Evolutionary conservation across 148 eudicot genomes (phyloP).

Genomic region (Fallopia convolvulus): DNA sequence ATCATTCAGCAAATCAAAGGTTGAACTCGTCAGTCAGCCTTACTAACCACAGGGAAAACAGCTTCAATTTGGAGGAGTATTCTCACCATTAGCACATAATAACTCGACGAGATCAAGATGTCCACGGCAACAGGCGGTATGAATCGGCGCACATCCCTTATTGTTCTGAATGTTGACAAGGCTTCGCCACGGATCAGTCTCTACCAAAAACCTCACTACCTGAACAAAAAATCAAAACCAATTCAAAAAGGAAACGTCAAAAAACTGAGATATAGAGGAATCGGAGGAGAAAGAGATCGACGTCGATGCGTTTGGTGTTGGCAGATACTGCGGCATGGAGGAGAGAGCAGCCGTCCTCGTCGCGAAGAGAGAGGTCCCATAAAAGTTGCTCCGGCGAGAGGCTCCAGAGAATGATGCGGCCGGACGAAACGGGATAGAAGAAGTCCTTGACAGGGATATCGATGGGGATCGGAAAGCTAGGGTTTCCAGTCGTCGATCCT

Average conservation of each 20-base stretch:
- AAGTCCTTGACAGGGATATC: conserved; percentile 35
- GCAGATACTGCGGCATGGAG: conserved; percentile 76
- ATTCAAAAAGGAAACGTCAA: neutral
- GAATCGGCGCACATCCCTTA: conserved; percentile 92
- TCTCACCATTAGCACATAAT: conserved; percentile 48
- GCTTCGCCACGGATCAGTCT: conserved; percentile 41
- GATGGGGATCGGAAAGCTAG: neutral
- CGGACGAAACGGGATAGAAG: conserved; percentile 63
- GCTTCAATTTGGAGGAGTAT: no score
- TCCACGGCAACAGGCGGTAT: conserved; percentile 85
- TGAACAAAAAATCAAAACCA: conserved; percentile 18
- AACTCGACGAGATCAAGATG: conserved; percentile 48
- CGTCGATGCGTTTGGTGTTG: conserved; percentile 42
- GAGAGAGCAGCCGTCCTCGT: conserved; percentile 78
- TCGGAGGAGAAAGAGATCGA: neutral
- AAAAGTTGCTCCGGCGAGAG: conserved; percentile 40
- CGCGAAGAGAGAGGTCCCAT: conserved; percentile 47
- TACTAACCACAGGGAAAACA: no score
- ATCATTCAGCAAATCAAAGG: no score
- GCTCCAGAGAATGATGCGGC: conserved; percentile 40
- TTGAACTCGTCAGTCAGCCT: no score
- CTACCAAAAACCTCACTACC: conserved; percentile 72
- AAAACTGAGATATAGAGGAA: neutral
- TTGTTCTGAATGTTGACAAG: conserved; percentile 63
- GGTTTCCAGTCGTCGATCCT: no score